A percentile compares a stretch with the other conserved stretches of the same genome.
phyloP scores from a whole-genome alignment of 306 rosid species.

The Fagus crenata region DNA sequence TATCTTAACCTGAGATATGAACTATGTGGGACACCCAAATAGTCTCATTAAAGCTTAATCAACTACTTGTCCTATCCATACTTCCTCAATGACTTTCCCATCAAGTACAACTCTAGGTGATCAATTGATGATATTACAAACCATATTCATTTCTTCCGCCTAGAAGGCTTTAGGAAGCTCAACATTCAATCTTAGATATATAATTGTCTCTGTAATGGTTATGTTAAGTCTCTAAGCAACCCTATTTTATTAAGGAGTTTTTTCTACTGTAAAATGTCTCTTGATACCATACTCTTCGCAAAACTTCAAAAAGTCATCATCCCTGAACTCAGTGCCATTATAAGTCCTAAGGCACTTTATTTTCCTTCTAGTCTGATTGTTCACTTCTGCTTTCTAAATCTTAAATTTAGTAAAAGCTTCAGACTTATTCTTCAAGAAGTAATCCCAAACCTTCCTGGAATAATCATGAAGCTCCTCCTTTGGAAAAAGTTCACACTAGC shows the following conservation, averaged over 20 bases:
- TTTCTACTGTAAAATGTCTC: background rate
- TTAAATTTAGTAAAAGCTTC: background rate
- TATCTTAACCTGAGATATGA: too few relatives aligned
- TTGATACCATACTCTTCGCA: background rate
- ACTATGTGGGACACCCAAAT: too few relatives aligned
- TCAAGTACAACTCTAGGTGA: background rate
- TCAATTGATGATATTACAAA: background rate
- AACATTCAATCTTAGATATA: background rate
- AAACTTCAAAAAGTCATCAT: background rate
- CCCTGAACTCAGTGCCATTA: background rate
- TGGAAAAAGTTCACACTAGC: background rate
- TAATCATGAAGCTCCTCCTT: background rate
- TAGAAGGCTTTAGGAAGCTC: background rate
- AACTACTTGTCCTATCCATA: background rate
- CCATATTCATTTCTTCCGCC: background rate
- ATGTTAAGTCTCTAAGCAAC: background rate
- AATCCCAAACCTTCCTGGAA: background rate
- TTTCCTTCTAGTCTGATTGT: background rate
- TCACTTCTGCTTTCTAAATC: background rate
- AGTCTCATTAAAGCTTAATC: background rate
- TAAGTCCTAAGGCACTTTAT: background rate
- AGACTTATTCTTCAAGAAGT: background rate
- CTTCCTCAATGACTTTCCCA: background rate
- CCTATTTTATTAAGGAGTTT: background rate
- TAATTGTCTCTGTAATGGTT: background rate